Base-by-base conservation (phyloP, 495 filamentous ascomycete species). In the Aspergillus ostianus region DNA sequence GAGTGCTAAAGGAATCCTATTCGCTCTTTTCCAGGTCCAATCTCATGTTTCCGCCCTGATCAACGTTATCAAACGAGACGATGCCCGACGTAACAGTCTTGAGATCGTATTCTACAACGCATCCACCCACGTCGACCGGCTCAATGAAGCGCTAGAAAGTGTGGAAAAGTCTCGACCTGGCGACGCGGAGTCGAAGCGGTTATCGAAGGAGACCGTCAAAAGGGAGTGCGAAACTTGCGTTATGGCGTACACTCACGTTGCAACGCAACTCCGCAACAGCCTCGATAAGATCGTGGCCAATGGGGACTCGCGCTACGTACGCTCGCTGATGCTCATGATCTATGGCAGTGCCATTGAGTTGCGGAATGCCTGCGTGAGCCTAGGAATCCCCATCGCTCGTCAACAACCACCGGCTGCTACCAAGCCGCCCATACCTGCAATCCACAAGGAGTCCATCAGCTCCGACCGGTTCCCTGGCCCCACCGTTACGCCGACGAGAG, bases 1-100 rank as follows among this genome's bases (percentile, higher is more conserved):
- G 69, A 85, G 87, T 41, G 91, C 90, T 6, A 93, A 91, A 67
- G 89, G 90, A n/a, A 87, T 98, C 20, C 78, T 96, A 3, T 96
- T 93, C 67, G 87, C 92, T 21, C 80, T 97, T 46, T 87, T 88
- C 60, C 90, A 93, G 64, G 81, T 94, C 30, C 88, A 93, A 64
- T 86, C 86, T 8, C 84, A 88, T 70, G 86, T 92, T 61, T 84
- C 87, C 56, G 86, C 84, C 47, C 73, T 95, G 56, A 86, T 89
- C 59, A 84, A 85, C 59, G 77, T 94, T 49, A 83, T 89, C 50
- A 85, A 84, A 58, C 85, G 89, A 23, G 84, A 84, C 44, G 82
- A 86, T 18, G 78, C 83, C 0, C 85, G 87, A 64, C 82, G 88
- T 29, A 87, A 88, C 47, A 88, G 84, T 58, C 82, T 94, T 10